Conservation (phyloP, 139 green algal genomes). For the Pleodorina starrii region DNA sequence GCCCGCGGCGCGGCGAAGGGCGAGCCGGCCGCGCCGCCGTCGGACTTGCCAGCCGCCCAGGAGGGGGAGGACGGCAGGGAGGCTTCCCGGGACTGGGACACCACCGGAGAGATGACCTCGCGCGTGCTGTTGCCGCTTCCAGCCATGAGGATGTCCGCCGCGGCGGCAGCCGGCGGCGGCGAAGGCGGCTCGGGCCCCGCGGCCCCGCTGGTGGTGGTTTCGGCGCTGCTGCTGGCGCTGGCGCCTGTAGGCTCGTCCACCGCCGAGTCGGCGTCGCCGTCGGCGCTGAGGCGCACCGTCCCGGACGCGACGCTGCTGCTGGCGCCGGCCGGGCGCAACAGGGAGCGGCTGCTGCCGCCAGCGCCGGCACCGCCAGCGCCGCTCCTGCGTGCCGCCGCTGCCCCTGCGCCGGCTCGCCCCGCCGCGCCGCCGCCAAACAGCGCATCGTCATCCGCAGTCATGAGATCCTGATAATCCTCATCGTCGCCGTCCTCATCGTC, state of each 20-base stretch:
- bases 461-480: constrained; percentile 30
- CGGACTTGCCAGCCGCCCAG: no score
- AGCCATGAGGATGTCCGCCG: not conserved
- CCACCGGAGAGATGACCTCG: not conserved
- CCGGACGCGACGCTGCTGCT: not conserved
- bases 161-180: not conserved
- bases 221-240: not conserved
- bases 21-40: no score
- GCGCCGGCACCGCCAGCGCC: not conserved
- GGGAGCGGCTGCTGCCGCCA: not conserved
- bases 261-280: not conserved
- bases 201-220: not conserved
- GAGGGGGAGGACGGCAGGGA: no score
- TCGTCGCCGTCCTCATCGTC: constrained; percentile 24
- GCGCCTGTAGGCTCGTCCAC: not conserved
- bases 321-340: not conserved
- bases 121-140: not conserved
- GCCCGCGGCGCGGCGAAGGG: no score
- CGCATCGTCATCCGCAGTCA: constrained; percentile 33
- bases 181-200: not conserved
- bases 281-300: not conserved
- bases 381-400: not conserved
- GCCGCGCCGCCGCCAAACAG: not conserved
- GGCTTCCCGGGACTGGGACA: no score
- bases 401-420: not conserved